Conservation (phyloP, 1,284 basidiomycete species). For the Papiliotrema fonsecae region DNA sequence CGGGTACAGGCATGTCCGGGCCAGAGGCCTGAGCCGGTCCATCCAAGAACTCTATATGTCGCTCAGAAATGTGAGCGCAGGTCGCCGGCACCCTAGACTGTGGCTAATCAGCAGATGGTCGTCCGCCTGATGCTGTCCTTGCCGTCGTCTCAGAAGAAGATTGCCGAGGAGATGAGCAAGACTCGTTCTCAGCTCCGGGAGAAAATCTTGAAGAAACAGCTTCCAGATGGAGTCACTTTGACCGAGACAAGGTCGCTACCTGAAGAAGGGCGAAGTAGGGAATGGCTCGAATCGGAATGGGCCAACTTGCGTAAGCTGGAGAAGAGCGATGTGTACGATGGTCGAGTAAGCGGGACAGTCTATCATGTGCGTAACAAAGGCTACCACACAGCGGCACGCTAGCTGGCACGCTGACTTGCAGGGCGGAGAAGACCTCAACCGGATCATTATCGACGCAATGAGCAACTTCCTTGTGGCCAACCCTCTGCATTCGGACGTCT, state of each 20-base stretch:
- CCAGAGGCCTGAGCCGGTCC: conserved; percentile 56
- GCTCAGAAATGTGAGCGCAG: conserved; percentile 28
- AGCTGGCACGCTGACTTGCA: conserved; percentile 38
- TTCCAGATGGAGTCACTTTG: conserved; percentile 56
- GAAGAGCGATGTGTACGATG: conserved; percentile 50
- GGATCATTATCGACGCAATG: conserved; percentile 47
- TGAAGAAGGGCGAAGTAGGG: conserved; percentile 59
- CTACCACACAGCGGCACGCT: no score
- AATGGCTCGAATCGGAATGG: conserved; percentile 78
- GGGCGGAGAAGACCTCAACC: conserved; percentile 73
- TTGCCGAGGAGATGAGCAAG: conserved; percentile 65
- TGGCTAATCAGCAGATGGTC: conserved; percentile 51
- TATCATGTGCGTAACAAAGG: conserved; percentile 74
- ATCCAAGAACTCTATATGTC: conserved; percentile 21
- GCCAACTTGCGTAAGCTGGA: conserved; percentile 73
- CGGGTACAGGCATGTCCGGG: conserved; percentile 61
- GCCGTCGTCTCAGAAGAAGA: conserved; percentile 63
- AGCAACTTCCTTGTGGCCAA: conserved; percentile 56
- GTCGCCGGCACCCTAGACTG: neutral
- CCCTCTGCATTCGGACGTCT: conserved; percentile 91
- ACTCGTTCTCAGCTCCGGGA: conserved; percentile 62
- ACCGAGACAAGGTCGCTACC: conserved; percentile 59
- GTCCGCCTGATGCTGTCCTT: conserved; percentile 62
- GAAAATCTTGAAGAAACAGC: conserved; percentile 53
- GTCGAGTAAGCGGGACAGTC: conserved; percentile 79